Percentiles rank a stretch among this genome's conserved stretches.
Evolutionary conservation across 2,329 filamentous ascomycete species (phyloP).

Genomic region (Ceratocystis smalleyi): DNA sequence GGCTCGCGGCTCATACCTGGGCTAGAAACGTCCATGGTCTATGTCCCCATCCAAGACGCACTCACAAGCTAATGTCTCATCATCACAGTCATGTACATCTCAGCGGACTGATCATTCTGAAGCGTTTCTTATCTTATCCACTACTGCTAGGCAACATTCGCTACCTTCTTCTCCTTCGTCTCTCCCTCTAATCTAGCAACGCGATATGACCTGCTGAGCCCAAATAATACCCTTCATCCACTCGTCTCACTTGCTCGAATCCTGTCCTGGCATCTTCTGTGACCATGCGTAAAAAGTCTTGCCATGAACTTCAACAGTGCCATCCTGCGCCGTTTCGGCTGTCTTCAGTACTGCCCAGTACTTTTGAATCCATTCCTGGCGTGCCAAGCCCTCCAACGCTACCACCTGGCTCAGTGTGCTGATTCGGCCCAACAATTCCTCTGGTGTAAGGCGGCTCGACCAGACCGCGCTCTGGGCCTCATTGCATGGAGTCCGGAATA

Average conservation of each 20-base stretch:
- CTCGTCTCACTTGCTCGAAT: neutral
- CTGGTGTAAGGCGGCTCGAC: slow-evolving; percentile 40
- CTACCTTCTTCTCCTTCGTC: slow-evolving; percentile 9
- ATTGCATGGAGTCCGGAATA: slow-evolving; percentile 46
- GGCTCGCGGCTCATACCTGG: neutral
- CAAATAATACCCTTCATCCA: neutral
- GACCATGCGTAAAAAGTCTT: slow-evolving; percentile 50
- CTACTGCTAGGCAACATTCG: neutral
- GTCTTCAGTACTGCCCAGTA: slow-evolving; percentile 40
- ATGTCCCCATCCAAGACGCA: neutral
- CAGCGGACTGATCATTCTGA: slow-evolving; percentile 37
- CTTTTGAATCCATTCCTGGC: slow-evolving; percentile 32
- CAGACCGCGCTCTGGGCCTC: slow-evolving; percentile 41
- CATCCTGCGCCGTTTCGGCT: slow-evolving; percentile 43
- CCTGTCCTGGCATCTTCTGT: slow-evolving; percentile 26
- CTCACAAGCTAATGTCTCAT: neutral
- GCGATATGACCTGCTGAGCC: neutral
- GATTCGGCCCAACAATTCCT: slow-evolving; percentile 48
- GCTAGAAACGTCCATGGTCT: neutral
- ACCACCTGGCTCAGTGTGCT: slow-evolving; percentile 54
- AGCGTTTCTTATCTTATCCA: neutral
- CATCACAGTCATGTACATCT: slow-evolving; percentile 53
- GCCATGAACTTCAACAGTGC: slow-evolving; percentile 49
- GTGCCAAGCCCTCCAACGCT: slow-evolving; percentile 37
- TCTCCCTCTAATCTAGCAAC: slow-evolving; percentile 11